These are phyloP conservation scores for Sclerotinia spermophila DNA, from an alignment of 2,329 filamentous ascomycete genomes.

Conservation along the genomic window DNA sequence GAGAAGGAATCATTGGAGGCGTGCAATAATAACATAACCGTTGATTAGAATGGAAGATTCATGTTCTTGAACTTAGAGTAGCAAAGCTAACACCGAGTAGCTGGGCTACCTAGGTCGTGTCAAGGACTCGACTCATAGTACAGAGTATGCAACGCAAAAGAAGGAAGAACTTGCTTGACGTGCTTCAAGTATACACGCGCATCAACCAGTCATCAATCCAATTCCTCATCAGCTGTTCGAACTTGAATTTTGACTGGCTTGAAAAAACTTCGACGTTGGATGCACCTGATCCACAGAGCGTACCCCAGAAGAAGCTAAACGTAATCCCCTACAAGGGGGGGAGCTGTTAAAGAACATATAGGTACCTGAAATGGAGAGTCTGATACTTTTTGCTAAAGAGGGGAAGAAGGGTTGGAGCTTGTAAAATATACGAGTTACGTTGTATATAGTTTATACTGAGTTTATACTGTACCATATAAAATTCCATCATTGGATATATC, in stretches of 20 bases:
- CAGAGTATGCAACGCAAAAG: background rate
- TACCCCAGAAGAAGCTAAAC: constrained; percentile 20
- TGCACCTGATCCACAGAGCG: background rate
- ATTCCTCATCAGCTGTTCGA: background rate
- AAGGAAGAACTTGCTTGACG: background rate
- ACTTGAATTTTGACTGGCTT: background rate
- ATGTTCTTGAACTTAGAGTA: background rate
- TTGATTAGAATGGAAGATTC: background rate
- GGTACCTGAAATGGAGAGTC: background rate
- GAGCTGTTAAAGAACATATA: background rate
- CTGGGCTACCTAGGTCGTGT: background rate
- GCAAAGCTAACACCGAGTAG: background rate
- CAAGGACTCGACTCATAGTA: background rate
- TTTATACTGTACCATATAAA: no score
- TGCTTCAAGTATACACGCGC: background rate
- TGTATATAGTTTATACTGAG: no score
- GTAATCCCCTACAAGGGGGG: constrained; percentile 10
- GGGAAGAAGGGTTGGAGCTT: background rate
- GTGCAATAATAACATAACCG: background rate
- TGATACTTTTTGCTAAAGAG: background rate
- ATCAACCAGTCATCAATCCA: background rate
- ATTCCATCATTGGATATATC: no score
- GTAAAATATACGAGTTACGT: background rate
- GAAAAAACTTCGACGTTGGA: background rate
- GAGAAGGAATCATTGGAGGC: background rate